Evolutionary conservation across 345 rosid genomes (phyloP), one percentile per base, ranked within the genome.

Genomic region (Brassica juncea): DNA sequence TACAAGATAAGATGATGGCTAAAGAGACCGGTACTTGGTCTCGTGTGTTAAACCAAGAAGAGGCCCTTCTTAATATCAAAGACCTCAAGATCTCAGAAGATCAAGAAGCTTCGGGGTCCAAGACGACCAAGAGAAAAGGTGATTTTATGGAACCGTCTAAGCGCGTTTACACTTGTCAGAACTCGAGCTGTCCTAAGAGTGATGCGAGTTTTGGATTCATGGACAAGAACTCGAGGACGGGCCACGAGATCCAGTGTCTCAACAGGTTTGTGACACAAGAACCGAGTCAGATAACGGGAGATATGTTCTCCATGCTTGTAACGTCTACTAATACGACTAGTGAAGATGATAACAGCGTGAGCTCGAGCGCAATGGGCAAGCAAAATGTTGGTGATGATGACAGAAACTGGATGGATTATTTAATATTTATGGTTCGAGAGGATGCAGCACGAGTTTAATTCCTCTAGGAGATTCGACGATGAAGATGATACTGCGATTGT

Each of bases 1-100:
- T 93, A 59, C 93, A 88, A 47, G 89, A 87, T 27, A 91, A 89
- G 77, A 93, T 88, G 94, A 84, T 86, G 6, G 89, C 91, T 3
- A 86, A 82, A 80, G 96, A 91, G 52, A 86, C 83, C 0, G 68
- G 71, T 14, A 85, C 85, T 65, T 88, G 94, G 92, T 85, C 89
- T 35, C 84, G 73, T 78, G 88, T 89, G 1, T 74, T 90, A 12
- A 80, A 82, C 60, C 89, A 85, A 67, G 97, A 89, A 77, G 90
- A 89, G 47, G 73, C 81, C 0, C 82, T 84, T 62, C 75, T 80
- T 8, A 71, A 72, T 1, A 82, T 80, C 2, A 67, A 84, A 0
- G 5, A 84, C 78, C 87, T 85, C 49, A 77, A 32, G 61, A 86
- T 88, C 57, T 82, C 89, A 5, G 44, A 72, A 4, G 35, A 70